Percentiles rank a stretch among this genome's conserved stretches.
Conservation (phyloP, 2,329 filamentous ascomycete genomes). For the Fusarium anguioides region DNA sequence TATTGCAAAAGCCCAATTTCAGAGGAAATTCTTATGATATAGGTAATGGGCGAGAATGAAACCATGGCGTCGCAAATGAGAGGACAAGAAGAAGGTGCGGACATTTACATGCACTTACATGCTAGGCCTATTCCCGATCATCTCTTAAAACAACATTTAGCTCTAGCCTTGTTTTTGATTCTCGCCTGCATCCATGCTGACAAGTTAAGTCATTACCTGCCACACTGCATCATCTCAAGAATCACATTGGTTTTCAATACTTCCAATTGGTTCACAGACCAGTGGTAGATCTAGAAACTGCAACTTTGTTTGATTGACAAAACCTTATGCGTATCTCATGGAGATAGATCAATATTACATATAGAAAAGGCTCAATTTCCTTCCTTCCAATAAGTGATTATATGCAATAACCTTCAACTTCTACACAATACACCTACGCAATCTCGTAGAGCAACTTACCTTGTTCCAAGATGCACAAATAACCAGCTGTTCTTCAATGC, state of each 20-base stretch:
- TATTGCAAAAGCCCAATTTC: conserved; percentile 13
- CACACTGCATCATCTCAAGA: neutral
- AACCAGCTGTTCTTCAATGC: no score
- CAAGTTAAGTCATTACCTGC: neutral
- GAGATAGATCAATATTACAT: no score
- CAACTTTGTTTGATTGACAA: no score
- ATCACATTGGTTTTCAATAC: neutral
- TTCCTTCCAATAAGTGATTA: no score
- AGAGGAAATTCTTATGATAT: neutral
- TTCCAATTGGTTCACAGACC: neutral
- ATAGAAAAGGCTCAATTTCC: no score
- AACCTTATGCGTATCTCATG: no score
- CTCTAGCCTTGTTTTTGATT: conserved; percentile 19
- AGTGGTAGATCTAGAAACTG: neutral
- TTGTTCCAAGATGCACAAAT: no score
- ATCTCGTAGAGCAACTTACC: no score
- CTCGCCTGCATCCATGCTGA: neutral
- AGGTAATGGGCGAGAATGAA: neutral
- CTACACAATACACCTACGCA: no score
- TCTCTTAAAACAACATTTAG: neutral
- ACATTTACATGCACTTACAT: neutral
- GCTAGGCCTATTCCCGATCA: conserved; percentile 9
- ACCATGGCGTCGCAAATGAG: neutral
- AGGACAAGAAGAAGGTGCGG: neutral
- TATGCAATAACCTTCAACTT: no score